Conservation (phyloP, 2,329 filamentous ascomycete genomes). For the Fusarium sacchari region DNA sequence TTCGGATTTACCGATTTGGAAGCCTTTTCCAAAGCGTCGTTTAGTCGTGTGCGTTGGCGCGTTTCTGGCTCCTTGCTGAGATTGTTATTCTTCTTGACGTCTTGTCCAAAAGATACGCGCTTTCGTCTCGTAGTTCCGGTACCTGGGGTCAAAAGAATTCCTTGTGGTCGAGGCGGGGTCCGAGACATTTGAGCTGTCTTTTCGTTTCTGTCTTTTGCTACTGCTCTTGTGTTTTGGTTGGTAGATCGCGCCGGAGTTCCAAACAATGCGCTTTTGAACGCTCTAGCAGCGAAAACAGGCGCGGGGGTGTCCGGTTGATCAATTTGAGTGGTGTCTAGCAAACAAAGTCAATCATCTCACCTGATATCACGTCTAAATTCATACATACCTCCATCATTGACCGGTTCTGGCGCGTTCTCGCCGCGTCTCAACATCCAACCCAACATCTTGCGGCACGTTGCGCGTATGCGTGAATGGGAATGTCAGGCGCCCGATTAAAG, state of each 20-base stretch:
- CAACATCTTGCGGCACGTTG: conserved; percentile 56
- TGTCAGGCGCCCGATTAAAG: background rate
- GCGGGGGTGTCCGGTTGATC: conserved; percentile 73
- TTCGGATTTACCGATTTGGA: conserved; percentile 24
- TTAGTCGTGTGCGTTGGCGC: conserved; percentile 55
- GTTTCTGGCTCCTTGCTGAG: conserved; percentile 42
- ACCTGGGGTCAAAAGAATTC: conserved; percentile 72
- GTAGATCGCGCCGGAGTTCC: conserved; percentile 62
- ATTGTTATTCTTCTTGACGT: conserved; percentile 58
- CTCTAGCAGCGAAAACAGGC: conserved; percentile 72
- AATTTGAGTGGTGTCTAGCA: conserved; percentile 56
- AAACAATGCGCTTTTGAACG: conserved; percentile 71
- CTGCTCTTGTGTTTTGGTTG: conserved; percentile 44
- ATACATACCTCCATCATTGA: conserved; percentile 45
- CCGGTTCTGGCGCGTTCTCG: conserved; percentile 51
- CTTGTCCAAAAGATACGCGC: conserved; percentile 71
- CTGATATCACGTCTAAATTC: background rate
- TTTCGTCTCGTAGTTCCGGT: conserved; percentile 69
- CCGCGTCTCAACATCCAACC: conserved; percentile 67
- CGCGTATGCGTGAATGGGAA: background rate
- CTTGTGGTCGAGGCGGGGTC: conserved; percentile 62
- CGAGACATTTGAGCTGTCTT: conserved; percentile 45
- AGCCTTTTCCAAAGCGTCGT: conserved; percentile 56
- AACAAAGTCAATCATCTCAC: background rate
- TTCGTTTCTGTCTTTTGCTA: conserved; percentile 36